phyloP scores from a whole-genome alignment of 441 rosid genomes.

The Erodium moschatum region DNA sequence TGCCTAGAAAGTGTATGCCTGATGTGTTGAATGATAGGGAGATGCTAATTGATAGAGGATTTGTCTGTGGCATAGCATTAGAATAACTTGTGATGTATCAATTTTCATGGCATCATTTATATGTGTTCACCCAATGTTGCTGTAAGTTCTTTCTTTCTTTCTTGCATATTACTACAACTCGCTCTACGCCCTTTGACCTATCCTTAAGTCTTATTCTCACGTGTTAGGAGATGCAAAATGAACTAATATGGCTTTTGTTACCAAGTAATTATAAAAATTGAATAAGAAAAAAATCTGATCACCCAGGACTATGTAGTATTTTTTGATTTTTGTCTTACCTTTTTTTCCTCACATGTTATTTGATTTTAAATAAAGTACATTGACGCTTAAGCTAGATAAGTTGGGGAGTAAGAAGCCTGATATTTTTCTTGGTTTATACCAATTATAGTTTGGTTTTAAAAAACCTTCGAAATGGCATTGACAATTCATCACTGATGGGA shows the following conservation, averaged over 20 bases:
- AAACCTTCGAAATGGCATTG: too few species aligned
- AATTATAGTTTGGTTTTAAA: too few species aligned
- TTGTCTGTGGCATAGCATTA: background rate
- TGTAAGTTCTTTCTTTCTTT: background rate
- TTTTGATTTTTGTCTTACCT: too few species aligned
- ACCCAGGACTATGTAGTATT: background rate
- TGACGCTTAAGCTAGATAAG: background rate
- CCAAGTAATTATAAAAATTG: background rate
- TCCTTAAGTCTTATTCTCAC: background rate
- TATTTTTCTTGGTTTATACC: background rate
- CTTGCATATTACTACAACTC: background rate
- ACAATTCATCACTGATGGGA: too few species aligned
- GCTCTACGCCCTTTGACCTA: background rate
- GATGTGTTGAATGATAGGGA: background rate
- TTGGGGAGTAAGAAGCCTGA: background rate
- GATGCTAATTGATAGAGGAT: background rate
- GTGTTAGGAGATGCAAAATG: background rate
- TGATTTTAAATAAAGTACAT: background rate
- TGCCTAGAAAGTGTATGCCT: background rate
- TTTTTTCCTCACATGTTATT: background rate
- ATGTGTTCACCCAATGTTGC: background rate
- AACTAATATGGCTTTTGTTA: background rate
- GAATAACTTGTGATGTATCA: background rate
- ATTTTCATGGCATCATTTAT: background rate
- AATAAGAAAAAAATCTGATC: background rate